These are phyloP conservation scores for Solanum rostratum DNA, from an alignment of 257 asterid genomes.

Conservation along the genomic window DNA sequence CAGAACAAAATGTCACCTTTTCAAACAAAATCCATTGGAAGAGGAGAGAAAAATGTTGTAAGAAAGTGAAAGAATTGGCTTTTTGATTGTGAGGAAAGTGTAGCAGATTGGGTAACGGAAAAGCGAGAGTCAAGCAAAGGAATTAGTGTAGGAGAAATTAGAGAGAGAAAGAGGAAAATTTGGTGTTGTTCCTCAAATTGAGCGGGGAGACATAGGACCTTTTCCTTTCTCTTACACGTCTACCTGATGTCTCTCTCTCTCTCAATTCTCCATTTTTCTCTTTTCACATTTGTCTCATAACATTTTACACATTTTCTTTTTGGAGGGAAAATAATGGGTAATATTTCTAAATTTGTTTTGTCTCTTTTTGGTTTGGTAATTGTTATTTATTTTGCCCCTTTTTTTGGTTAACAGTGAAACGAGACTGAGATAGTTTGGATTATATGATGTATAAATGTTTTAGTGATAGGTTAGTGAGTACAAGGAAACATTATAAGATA, in stretches of 20 bases:
- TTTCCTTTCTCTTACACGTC: slow-evolving; percentile 11
- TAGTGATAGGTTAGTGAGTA: not conserved
- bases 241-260: not conserved
- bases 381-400: not conserved
- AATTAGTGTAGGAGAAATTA: slow-evolving; percentile 4
- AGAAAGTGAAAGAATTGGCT: not conserved
- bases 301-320: not conserved
- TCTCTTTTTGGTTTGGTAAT: not conserved
- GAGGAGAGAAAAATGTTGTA: not conserved
- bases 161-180: not conserved
- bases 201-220: not conserved
- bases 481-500: not conserved
- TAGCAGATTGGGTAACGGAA: slow-evolving; percentile 18
- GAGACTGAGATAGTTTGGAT: not conserved
- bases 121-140: slow-evolving; percentile 39
- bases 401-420: not conserved
- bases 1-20: slow-evolving; percentile 16
- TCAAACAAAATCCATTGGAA: not conserved
- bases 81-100: not conserved
- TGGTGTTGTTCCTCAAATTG: not conserved
- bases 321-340: not conserved
- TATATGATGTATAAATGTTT: not conserved
- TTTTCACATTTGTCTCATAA: not conserved
- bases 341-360: too few species aligned
- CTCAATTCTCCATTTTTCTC: not conserved